Evolutionary conservation across 108 stramenopile species (phyloP), one percentile per base, ranked within the genome.

Genomic region (Asterionellopsis glacialis): DNA sequence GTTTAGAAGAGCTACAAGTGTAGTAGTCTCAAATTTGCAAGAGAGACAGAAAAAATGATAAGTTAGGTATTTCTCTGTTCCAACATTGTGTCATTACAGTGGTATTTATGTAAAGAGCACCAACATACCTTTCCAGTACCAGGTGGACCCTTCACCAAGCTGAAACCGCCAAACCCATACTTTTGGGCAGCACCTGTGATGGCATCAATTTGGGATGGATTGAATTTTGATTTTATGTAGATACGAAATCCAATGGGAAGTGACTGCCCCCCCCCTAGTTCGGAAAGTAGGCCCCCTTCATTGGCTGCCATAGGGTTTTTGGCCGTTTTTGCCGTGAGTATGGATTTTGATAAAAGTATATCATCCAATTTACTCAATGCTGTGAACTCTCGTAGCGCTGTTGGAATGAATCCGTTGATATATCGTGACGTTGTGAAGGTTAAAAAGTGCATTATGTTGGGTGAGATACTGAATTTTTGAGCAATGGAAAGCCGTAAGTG

Each of bases 1-100:
- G 70, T 99, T 98, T 21, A 99, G 69, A 14, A 96, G 54, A 26
- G 91, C 94, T 40, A 91, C 81, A 1, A 98, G 61, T n/a, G 98
- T 98, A 14, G 96, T 96, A n/a, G 98, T 98, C 83, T 95, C 89
- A 13, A 90, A 74, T 13, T 84, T 33, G 7, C 2, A 33, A 33
- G 7, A 2, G 33, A 33, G 7, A 33, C 2, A 33, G 7, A 5
- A 33, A 33, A 33, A 33, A 33, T 33, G 33, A 33, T 7, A 5
- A 7, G 2, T 33, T 2, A 33, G 33, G 33, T 33, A 7, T 33
- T 5, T 33, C 33, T 33, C 33, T 33, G 33, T 33, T 33, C 7
- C 33, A 33, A 5, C 33, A 33, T 7, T 5, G 33, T 33, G 33
- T 5, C 33, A 33, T 33, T 33, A 33, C 33, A 33, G 7, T 33